Percentiles rank a stretch among this genome's conserved stretches.
phyloP scores from a whole-genome alignment of 805 yeast genomes.

The Wickerhamiella brachini region DNA sequence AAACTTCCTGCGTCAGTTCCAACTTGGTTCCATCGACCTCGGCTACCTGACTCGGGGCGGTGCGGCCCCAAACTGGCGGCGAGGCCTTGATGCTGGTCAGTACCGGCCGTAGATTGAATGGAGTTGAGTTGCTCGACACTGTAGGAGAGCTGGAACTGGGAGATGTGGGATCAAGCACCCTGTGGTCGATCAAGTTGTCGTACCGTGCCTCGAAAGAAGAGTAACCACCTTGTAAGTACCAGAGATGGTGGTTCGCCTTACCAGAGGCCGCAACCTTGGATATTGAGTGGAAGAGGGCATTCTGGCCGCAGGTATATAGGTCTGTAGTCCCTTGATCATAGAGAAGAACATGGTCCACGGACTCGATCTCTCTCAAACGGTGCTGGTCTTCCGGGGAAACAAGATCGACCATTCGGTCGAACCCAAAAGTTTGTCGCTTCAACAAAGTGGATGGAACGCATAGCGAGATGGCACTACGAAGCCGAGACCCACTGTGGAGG shows the following conservation, averaged over 20 bases:
- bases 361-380: constrained; percentile 15
- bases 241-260: constrained; percentile 10
- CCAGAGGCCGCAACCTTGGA: constrained; percentile 9
- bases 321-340: constrained; percentile 32
- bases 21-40: constrained; percentile 14
- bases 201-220: background rate
- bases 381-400: constrained; percentile 23
- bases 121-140: background rate
- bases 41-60: background rate
- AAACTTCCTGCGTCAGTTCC: constrained; percentile 5
- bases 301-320: constrained; percentile 9
- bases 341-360: constrained; percentile 26
- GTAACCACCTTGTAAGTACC: constrained; percentile 20
- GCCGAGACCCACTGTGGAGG: constrained; percentile 47
- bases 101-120: constrained; percentile 2
- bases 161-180: background rate
- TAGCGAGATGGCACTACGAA: constrained; percentile 52
- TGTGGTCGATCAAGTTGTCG: constrained; percentile 4
- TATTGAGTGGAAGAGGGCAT: constrained; percentile 17
- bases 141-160: background rate
- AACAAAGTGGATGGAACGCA: constrained; percentile 84
- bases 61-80: constrained; percentile 1
- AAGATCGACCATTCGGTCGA: constrained; percentile 28
- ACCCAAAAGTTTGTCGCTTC: constrained; percentile 57
- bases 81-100: constrained; percentile 4